Conservation (phyloP, 1,139 yeast genomes). For the Casaregolazyma lundiana region DNA sequence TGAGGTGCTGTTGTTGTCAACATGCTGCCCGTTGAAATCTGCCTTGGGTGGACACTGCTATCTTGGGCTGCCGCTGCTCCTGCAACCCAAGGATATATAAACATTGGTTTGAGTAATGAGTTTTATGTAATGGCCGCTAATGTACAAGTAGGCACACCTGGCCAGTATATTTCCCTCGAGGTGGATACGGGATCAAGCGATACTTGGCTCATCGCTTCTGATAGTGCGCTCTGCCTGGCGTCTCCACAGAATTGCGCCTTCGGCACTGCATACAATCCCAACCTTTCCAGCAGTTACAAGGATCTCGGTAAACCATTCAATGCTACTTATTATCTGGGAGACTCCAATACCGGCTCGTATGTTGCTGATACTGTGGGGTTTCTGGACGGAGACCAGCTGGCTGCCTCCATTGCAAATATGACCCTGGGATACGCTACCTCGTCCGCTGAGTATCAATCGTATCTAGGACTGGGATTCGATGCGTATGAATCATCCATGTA, state of each 20-base stretch:
- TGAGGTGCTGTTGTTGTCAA: background rate
- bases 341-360: slow-evolving; percentile 45
- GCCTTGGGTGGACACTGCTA: background rate
- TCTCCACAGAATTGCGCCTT: slow-evolving; percentile 14
- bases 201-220: slow-evolving; percentile 38
- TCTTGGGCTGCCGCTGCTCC: background rate
- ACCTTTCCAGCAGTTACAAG: slow-evolving; percentile 13
- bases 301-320: slow-evolving; percentile 16
- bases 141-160: slow-evolving; percentile 25
- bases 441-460: slow-evolving; percentile 11
- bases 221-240: slow-evolving; percentile 16
- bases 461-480: slow-evolving; percentile 21
- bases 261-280: slow-evolving; percentile 14
- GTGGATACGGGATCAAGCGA: slow-evolving; percentile 49
- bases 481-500: slow-evolving; percentile 16
- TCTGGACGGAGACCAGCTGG: slow-evolving; percentile 5
- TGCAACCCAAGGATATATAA: slow-evolving; percentile 5
- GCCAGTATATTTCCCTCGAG: slow-evolving; percentile 20
- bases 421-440: slow-evolving; percentile 16
- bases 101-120: slow-evolving; percentile 10
- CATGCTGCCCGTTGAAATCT: background rate
- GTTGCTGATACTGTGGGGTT: slow-evolving; percentile 40
- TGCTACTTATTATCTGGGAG: slow-evolving; percentile 20
- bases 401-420: slow-evolving; percentile 13
- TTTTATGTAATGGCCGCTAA: slow-evolving; percentile 15